Conservation (phyloP, 1,284 basidiomycete genomes). For the Malassezia brasiliensis region DNA sequence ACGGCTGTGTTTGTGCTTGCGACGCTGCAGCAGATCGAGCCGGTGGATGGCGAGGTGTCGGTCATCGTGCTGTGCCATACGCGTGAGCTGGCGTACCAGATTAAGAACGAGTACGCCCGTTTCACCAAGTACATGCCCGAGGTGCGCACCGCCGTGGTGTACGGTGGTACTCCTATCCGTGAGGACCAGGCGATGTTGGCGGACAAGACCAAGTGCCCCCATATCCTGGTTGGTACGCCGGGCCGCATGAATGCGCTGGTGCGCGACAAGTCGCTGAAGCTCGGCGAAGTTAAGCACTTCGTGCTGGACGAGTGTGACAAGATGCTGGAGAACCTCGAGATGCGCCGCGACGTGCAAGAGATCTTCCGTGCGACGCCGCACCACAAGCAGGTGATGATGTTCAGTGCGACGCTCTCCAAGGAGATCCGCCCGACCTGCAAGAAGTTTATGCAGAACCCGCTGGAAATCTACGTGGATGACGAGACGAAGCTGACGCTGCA, state of each 20-base stretch:
- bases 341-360: conserved; percentile 99
- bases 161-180: conserved; percentile 87
- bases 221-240: conserved; percentile 96
- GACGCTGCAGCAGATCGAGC: conserved; percentile 94
- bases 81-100: conserved; percentile 97
- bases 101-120: conserved; percentile 98
- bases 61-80: conserved; percentile 98
- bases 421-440: conserved; percentile 96
- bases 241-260: conserved; percentile 54
- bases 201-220: conserved; percentile 94
- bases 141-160: conserved; percentile 93
- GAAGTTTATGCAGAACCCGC: conserved; percentile 98
- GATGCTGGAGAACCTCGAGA: conserved; percentile 99
- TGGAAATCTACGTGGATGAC: conserved; percentile 99
- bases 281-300: conserved; percentile 61
- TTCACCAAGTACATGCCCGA: conserved; percentile 99
- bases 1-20: conserved; percentile 98
- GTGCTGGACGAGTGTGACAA: conserved; percentile 99
- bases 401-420: conserved; percentile 94
- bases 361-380: conserved; percentile 99
- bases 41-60: conserved; percentile 93
- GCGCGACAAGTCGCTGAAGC: conserved; percentile 46
- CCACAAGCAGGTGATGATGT: conserved; percentile 99
- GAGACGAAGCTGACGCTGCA: conserved; percentile 98
- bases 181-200: conserved; percentile 90